Base-by-base conservation (phyloP, 768 basidiomycete species). In the Mycena pura region DNA sequence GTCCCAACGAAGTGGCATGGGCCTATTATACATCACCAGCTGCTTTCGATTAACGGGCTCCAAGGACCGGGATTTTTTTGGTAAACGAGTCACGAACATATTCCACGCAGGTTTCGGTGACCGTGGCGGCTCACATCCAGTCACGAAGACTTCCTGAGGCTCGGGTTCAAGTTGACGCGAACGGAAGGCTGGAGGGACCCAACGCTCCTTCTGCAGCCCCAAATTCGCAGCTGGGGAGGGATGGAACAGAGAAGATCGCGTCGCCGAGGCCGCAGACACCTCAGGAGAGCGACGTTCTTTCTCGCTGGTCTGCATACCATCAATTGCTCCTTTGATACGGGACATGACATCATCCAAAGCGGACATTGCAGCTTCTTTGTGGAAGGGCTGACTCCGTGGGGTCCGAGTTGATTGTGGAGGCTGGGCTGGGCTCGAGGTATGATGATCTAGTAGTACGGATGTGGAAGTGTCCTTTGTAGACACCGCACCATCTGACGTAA, bases 301-400 rank as follows among this genome's bases (percentile, higher is more conserved):
- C 41, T 83, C 82, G 41, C 66, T 73, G 21, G 79, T 76, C 57
- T 87, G 89, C 86, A 90, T 90, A 28, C 81, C 82, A 69, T 86
- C 83, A 56, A 95, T 69, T 14, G 88, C 93, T 29, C 91, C 92
- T 69, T 89, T 94, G 69, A 95, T 93, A 39, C 93, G 85, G 6
- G 90, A 91, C 84, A 95, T 92, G 25, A 86, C 84, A 69, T 95
- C 91, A 69, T 92, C 86, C 62, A 94, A 75, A 17, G 91, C 84
- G 3, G 91, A 88, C 86, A 93, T 91, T 9, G 78, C 69, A 22
- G 83, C 77, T 64, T 83, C 83, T 60, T 79, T 82, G 71, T 82
- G 80, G 40, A 76, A 78, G 7, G 72, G 66, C 62, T 80, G 80
- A 22, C 48, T 70, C 39, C 84, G 79, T n/a, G 76, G 73, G 19